A percentile compares a stretch with the other conserved stretches of the same genome.
These are phyloP conservation scores for Licmophora abbreviata DNA, from an alignment of 108 stramenopile species.

Conservation along the genomic window DNA sequence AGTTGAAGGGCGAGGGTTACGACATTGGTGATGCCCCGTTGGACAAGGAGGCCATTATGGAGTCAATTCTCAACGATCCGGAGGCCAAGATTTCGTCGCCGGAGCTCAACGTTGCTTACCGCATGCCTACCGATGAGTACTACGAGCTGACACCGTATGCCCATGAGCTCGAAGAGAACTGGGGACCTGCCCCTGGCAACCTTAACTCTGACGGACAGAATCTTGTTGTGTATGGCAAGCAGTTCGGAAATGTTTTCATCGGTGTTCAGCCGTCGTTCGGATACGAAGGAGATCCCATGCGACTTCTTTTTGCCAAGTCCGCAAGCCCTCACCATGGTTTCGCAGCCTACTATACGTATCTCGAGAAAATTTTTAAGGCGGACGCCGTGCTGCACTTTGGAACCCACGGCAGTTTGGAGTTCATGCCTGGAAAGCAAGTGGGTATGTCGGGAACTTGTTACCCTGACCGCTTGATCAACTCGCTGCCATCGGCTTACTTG, in stretches of 20 bases:
- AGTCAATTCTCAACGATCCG: slow-evolving; percentile 86
- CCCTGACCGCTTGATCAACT: slow-evolving; percentile 94
- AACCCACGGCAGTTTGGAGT: slow-evolving; percentile 92
- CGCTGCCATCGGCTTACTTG: slow-evolving; percentile 91
- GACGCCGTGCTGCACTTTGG: slow-evolving; percentile 97
- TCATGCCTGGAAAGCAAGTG: slow-evolving; percentile 98
- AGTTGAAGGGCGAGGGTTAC: slow-evolving; percentile 86
- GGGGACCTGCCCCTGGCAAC: slow-evolving; percentile 95
- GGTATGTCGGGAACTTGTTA: slow-evolving; percentile 98
- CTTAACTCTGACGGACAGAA: slow-evolving; percentile 95
- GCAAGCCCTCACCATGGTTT: slow-evolving; percentile 97
- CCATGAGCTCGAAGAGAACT: slow-evolving; percentile 92
- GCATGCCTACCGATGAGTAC: slow-evolving; percentile 95
- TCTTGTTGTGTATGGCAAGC: slow-evolving; percentile 91
- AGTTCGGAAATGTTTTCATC: slow-evolving; percentile 96
- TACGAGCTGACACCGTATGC: slow-evolving; percentile 92
- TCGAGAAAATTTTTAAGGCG: slow-evolving; percentile 93
- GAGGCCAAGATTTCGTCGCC: slow-evolving; percentile 91
- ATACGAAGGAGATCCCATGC: slow-evolving; percentile 95
- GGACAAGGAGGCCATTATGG: slow-evolving; percentile 81
- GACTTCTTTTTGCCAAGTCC: slow-evolving; percentile 90
- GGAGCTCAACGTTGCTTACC: slow-evolving; percentile 91
- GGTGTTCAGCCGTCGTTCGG: slow-evolving; percentile 95
- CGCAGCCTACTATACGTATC: slow-evolving; percentile 96
- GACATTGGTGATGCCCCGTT: slow-evolving; percentile 83